A percentile compares a stretch with the other conserved stretches of the same genome.
These are phyloP conservation scores for Lachnellula occidentalis DNA, from an alignment of 2,329 filamentous ascomycete species.

Conservation along the genomic window DNA sequence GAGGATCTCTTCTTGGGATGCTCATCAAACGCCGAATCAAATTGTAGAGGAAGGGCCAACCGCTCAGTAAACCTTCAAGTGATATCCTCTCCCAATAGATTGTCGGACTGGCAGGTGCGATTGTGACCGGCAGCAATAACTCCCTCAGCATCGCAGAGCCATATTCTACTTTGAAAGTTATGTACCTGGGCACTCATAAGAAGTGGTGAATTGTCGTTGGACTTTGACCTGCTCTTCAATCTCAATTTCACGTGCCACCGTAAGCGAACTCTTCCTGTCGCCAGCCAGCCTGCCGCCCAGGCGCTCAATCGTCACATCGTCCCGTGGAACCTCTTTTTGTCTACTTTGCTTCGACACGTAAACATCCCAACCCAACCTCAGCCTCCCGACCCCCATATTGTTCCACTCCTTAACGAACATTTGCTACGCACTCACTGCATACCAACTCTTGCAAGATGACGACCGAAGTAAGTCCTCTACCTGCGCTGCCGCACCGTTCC, in stretches of 20 bases:
- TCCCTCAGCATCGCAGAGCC: no score
- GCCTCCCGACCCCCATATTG: conserved; percentile 7
- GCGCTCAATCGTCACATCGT: not conserved
- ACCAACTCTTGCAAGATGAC: conserved; percentile 26
- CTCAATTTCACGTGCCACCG: not conserved
- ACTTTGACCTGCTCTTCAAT: not conserved
- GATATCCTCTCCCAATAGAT: no score
- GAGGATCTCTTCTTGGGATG: no score
- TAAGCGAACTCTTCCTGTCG: not conserved
- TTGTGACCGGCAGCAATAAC: no score
- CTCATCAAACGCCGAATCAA: no score
- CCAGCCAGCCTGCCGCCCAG: not conserved
- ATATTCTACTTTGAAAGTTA: no score
- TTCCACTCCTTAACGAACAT: conserved; percentile 5
- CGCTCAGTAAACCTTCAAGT: no score
- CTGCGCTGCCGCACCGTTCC: conserved; percentile 9
- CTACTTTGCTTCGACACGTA: not conserved
- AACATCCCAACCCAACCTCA: conserved; percentile 3
- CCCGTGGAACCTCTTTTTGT: not conserved
- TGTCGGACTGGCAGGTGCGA: no score
- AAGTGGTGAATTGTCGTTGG: no score
- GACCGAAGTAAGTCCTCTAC: conserved; percentile 31
- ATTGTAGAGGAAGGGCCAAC: no score
- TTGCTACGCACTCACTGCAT: conserved; percentile 3
- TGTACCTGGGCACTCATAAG: no score